Base-by-base conservation (phyloP, 2,329 filamentous ascomycete species). In the Colletotrichum karsti region DNA sequence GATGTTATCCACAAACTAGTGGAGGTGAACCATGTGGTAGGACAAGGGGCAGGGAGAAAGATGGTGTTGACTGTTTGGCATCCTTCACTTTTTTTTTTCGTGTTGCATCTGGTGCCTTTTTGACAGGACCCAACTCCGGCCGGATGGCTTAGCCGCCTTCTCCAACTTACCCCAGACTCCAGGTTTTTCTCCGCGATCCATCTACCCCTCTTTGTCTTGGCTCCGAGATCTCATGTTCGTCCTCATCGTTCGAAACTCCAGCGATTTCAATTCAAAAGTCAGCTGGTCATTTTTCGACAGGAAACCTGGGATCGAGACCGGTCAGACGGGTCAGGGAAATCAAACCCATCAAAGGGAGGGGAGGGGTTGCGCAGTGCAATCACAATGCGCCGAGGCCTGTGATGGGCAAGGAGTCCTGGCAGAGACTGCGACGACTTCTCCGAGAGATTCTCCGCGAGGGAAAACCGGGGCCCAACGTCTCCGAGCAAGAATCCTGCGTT, bases 1-100 rank as follows among this genome's bases (percentile, higher is more conserved):
- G 53, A 67, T 15, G 24, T 33, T 57, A 67, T 46, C 64, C 64
- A 67, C 64, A 67, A 64, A 67, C 60, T 67, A 67, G 64, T 67
- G 64, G 64, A 67, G 64, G 53, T 64, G 37, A 46, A 48, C 51
- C 64, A 67, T 64, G 60, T 64, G 64, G 64, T 33, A 44, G 53
- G 64, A 63, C 53, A 28, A 62, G 64, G 64, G 64, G 60, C 35
- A 20, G 22, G 33, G 44, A 64, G 37, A 53, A n/a, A 67, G 64
- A 54, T 64, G 64, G 64, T 67, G 64, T 67, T 46, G 64, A 58
- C 51, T 53, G 12, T 44, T n/a, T n/a, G n/a, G n/a, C n/a, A n/a
- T n/a, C n/a, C n/a, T n/a, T n/a, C n/a, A n/a, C n/a, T n/a, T n/a
- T 28, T 46, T 42, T 54, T 61, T 35, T 44, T 42, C 24, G n/a